phyloP scores from a whole-genome alignment of 192 early-diverging fungal species.

The Funneliformis mosseae region DNA sequence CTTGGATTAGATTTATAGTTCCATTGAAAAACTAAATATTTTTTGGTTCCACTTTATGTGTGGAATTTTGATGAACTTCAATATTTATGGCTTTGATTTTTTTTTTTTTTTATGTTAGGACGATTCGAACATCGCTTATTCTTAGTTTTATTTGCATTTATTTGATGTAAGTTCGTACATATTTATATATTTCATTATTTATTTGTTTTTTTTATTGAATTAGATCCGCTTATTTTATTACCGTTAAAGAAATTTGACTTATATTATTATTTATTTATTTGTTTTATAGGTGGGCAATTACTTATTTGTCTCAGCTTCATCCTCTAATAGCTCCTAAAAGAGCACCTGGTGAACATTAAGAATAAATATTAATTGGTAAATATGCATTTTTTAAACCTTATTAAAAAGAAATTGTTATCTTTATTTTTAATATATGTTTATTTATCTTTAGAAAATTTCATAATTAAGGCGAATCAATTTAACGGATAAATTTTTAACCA shows the following conservation, averaged over 20 bases:
- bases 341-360: conserved; percentile 28
- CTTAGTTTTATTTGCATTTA: conserved; percentile 54
- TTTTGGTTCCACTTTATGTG: not conserved
- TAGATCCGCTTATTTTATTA: not conserved
- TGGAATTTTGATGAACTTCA: not conserved
- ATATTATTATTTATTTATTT: not conserved
- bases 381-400: too few relatives aligned
- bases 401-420: too few relatives aligned
- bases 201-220: not conserved
- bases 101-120: not conserved
- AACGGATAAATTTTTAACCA: too few relatives aligned
- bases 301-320: conserved; percentile 82
- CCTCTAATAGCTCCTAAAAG: conserved; percentile 77
- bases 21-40: not conserved
- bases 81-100: not conserved
- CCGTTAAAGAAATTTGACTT: not conserved
- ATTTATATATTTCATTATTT: not conserved
- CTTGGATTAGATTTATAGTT: not conserved
- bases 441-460: too few relatives aligned
- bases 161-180: conserved; percentile 50
- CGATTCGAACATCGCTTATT: conserved; percentile 51
- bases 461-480: too few relatives aligned
- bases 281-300: conserved; percentile 75
- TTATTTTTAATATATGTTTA: too few relatives aligned
- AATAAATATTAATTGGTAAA: not conserved